Evolutionary conservation across 106 monocot genomes (phyloP), one percentile per base, ranked within the genome.

Genomic region (Dioscorea zingiberensis): DNA sequence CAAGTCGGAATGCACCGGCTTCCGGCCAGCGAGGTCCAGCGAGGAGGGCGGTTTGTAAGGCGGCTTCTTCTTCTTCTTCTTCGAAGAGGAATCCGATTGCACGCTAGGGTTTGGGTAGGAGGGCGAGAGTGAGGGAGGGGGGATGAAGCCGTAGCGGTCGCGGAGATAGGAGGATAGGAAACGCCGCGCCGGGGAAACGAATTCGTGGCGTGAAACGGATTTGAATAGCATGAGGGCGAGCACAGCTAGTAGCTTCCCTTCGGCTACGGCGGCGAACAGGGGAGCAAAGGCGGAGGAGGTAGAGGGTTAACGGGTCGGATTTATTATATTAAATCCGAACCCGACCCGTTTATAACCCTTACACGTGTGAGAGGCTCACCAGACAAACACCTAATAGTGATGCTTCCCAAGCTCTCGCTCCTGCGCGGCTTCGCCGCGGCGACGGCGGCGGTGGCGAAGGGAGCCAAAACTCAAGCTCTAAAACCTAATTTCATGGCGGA

Each of bases 1-100:
- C 22, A 87, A 77, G 63, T 87, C 71, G 44, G 87, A 90, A 65
- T 70, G 83, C 21, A 81, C 12, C 38, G 77, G 71, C 58, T 62
- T 66, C 61, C 59, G 65, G 47, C 81, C 80, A 60, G 48, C 30
- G 23, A 59, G 83, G 62, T 88, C 83, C 25, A 98, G 80, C 14
- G 97, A 86, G 1, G 97, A 98, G 15, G 85, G 86, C 2, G 88
- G 92, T 7, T 75, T 71, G 75, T 98, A 89, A 7, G 79, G 86
- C 13, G 78, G 73, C 73, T 91, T 98, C 44, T 59, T 76, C 58
- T 77, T 81, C 65, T 60, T 73, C 54, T 51, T 60, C 22, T 13
- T 46, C 6, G 14, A 8, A 44, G 3, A 1, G 6, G 38, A 38
- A 38, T 38, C 38, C 38, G 38, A 6, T 0, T 1, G 38, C 38